Evolutionary conservation across 1,139 yeast genomes (phyloP).

Genomic region (Taiozyma sp.): DNA sequence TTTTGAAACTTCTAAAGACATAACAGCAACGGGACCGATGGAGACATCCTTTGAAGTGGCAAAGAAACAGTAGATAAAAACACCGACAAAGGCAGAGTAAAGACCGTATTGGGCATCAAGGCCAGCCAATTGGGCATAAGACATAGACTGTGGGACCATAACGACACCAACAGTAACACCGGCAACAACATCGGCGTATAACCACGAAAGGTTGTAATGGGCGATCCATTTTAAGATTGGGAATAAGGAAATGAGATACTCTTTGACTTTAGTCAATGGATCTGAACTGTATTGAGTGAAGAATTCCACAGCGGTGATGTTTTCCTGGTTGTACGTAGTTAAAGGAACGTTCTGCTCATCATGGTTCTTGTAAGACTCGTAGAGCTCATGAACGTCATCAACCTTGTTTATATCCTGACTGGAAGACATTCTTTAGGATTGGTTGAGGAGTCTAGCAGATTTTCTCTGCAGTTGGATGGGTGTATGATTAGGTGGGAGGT

Average conservation of each 20-base stretch:
- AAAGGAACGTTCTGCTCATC: conserved; percentile 24
- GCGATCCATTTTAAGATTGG: conserved; percentile 82
- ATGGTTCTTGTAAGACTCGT: conserved; percentile 4
- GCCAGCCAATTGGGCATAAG: conserved; percentile 86
- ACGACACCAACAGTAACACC: conserved; percentile 94
- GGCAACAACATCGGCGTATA: conserved; percentile 79
- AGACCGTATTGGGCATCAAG: conserved; percentile 81
- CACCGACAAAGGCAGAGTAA: conserved; percentile 91
- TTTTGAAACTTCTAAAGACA: conserved; percentile 84
- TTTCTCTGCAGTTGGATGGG: too few relatives aligned
- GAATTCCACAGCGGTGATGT: conserved; percentile 42
- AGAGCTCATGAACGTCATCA: conserved; percentile 8
- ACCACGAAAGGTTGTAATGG: conserved; percentile 78
- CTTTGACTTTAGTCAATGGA: conserved; percentile 35
- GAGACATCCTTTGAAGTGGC: conserved; percentile 96
- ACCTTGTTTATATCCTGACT: neutral
- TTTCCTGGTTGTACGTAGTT: conserved; percentile 28
- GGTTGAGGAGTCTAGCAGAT: too few relatives aligned
- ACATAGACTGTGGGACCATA: conserved; percentile 93
- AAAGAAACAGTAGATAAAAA: conserved; percentile 79
- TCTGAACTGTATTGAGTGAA: conserved; percentile 31
- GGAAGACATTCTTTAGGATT: neutral
- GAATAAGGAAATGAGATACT: conserved; percentile 61
- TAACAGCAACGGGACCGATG: conserved; percentile 96
- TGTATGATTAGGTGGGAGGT: neutral